A percentile compares a stretch with the other conserved stretches of the same genome.
phyloP scores from a whole-genome alignment of 352 stramenopile genomes.

The Blastocystis sp. region DNA sequence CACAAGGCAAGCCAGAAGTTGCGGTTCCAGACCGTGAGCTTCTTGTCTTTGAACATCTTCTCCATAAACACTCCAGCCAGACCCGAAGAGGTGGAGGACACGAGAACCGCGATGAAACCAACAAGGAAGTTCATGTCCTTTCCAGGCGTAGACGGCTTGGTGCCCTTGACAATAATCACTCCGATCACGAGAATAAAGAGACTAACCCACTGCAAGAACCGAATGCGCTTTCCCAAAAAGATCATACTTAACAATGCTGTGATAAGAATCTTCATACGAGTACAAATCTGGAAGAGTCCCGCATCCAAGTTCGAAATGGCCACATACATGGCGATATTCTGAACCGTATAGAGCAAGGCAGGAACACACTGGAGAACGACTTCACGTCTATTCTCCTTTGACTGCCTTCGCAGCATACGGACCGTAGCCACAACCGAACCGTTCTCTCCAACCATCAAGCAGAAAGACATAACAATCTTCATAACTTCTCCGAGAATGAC shows the following conservation, averaged over 20 bases:
- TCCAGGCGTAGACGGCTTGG: slow-evolving; percentile 2
- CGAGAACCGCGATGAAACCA: slow-evolving; percentile 68
- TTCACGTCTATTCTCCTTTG: slow-evolving; percentile 66
- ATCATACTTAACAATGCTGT: slow-evolving; percentile 75
- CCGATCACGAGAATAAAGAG: slow-evolving; percentile 70
- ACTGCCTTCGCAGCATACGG: slow-evolving; percentile 57
- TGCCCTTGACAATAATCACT: slow-evolving; percentile 66
- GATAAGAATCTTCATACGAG: slow-evolving; percentile 78
- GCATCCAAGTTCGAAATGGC: slow-evolving; percentile 74
- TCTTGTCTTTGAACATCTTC: slow-evolving; percentile 73
- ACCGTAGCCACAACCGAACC: neutral
- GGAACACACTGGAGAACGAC: slow-evolving; percentile 73
- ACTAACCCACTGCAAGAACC: slow-evolving; percentile 69
- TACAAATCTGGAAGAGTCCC: slow-evolving; percentile 75
- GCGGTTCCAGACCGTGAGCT: slow-evolving; percentile 72
- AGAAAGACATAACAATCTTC: slow-evolving; percentile 69
- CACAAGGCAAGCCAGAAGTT: slow-evolving; percentile 78
- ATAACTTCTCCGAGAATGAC: slow-evolving; percentile 68
- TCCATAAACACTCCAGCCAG: slow-evolving; percentile 81
- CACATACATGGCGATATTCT: slow-evolving; percentile 76
- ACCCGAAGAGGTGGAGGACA: slow-evolving; percentile 69
- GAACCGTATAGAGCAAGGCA: slow-evolving; percentile 73
- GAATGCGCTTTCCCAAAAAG: slow-evolving; percentile 68
- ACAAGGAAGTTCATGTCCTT: slow-evolving; percentile 59
- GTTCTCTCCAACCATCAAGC: slow-evolving; percentile 40